These are phyloP conservation scores for Meyerozyma guilliermondii DNA, from an alignment of 1,139 yeast genomes.

Conservation along the genomic window DNA sequence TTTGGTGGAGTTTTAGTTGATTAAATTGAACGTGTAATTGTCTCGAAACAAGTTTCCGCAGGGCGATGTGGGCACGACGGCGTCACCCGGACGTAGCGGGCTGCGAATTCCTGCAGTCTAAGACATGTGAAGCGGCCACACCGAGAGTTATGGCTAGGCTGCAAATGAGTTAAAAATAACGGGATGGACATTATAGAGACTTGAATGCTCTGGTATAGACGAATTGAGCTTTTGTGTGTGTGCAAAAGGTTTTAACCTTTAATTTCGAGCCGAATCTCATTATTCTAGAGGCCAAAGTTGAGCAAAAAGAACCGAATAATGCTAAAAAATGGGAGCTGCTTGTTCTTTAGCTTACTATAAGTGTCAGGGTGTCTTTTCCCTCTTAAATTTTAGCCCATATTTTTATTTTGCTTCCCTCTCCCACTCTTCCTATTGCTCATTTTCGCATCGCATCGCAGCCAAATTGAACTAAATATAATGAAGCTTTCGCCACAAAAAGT, in stretches of 20 bases:
- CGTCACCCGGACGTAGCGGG: slow-evolving; percentile 1
- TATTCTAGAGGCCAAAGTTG: too few species aligned
- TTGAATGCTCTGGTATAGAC: too few species aligned
- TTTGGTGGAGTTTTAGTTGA: background rate
- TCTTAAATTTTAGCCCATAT: background rate
- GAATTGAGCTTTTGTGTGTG: too few species aligned
- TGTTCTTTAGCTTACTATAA: too few species aligned
- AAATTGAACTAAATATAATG: slow-evolving; percentile 21
- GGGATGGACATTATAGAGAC: too few species aligned
- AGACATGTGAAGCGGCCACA: background rate
- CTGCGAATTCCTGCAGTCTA: background rate
- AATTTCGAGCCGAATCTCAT: too few species aligned
- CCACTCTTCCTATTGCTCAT: background rate
- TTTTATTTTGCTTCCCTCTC: background rate
- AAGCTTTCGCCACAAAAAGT: slow-evolving; percentile 59
- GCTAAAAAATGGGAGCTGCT: too few species aligned
- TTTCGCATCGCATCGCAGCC: slow-evolving; percentile 1
- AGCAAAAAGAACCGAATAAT: too few species aligned
- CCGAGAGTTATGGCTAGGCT: too few species aligned
- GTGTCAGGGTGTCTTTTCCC: too few species aligned
- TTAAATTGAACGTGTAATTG: background rate
- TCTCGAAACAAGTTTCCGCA: background rate
- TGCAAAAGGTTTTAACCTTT: too few species aligned
- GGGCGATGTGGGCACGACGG: slow-evolving; percentile 1
- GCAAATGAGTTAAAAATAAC: too few species aligned